Percentiles rank a stretch among this genome's conserved stretches.
phyloP scores from a whole-genome alignment of 306 rosid genomes.

The Gleditsia sinensis region DNA sequence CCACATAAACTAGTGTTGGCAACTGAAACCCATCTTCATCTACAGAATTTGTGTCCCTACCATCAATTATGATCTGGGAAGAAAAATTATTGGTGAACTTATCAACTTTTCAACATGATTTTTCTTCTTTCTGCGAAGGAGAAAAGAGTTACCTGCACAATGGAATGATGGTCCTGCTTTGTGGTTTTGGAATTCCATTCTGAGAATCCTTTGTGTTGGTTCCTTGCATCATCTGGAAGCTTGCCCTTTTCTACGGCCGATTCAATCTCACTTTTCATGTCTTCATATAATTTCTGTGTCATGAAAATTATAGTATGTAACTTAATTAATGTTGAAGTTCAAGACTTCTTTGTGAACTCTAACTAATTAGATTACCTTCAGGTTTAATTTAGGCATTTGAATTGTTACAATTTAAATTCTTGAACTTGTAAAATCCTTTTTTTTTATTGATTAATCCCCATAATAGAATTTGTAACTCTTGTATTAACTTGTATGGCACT shows the following conservation, averaged over 20 bases:
- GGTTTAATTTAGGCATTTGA: no score
- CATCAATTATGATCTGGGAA: slow-evolving; percentile 56
- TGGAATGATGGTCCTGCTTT: slow-evolving; percentile 64
- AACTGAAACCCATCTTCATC: slow-evolving; percentile 55
- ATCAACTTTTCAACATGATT: neutral
- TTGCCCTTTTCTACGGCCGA: slow-evolving; percentile 35
- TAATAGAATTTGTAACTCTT: no score
- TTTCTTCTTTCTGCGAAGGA: neutral
- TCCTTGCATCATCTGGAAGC: slow-evolving; percentile 47
- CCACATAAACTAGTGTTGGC: slow-evolving; percentile 65
- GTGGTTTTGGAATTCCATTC: slow-evolving; percentile 59
- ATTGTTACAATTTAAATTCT: no score
- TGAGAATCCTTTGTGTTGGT: slow-evolving; percentile 49
- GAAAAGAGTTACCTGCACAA: slow-evolving; percentile 57
- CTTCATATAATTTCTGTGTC: slow-evolving; percentile 61
- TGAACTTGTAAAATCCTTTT: no score
- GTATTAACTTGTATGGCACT: no score
- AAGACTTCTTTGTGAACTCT: no score
- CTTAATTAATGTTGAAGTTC: no score
- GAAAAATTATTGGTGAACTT: neutral
- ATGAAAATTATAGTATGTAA: neutral
- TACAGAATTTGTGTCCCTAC: slow-evolving; percentile 44
- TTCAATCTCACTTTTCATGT: slow-evolving; percentile 62
- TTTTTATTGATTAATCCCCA: no score
- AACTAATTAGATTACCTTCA: no score